Evolutionary conservation across 495 filamentous ascomycete genomes (phyloP), one percentile per base, ranked within the genome.

Genomic region (Podospora anserina): DNA sequence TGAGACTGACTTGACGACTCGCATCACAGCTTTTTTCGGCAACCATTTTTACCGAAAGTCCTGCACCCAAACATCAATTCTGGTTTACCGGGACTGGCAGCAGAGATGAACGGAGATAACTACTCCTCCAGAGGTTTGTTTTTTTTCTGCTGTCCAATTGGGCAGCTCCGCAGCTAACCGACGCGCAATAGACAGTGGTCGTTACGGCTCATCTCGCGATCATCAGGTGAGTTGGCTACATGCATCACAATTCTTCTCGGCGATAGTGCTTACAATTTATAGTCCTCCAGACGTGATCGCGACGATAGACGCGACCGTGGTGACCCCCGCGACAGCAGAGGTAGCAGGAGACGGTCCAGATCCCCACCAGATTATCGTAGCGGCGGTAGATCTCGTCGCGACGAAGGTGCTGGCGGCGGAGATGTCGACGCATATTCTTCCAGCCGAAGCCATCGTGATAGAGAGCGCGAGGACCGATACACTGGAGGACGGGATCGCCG

Each of bases 401-500:
- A 87, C 66, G 81, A 92, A 19, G 61, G 32, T 20, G 55, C 39
- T 49, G 39, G 39, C 39, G 39, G 55, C 59, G 85, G 85, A 70
- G 93, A 96, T 72, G 85, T 87, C 76, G 93, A 97, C 75, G 88
- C 91, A 11, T 97, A 97, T 80, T 94, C 92, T 9, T 91, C 91
- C 7, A 96, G 92, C 77, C 89, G 93, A 63, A 92, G 90, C 81
- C 94, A 95, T 78, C 87, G 93, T 78, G 93, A 94, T 74, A 86
- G 93, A 49, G 93, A 97, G 82, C 89, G 93, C 58, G 93, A 97
- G 75, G 93, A 96, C 66, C 86, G 89, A 73, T 90, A 92, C 70
- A 83, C 90, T 66, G 88, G 88, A 39, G 83, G 61, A 55, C 65
- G 75, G 69, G 30, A 65, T 39, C 75, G 90, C 75, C 84, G 89